These are phyloP conservation scores for Botrytis hyacinthi DNA, from an alignment of 2,329 filamentous ascomycete species.

Conservation along the genomic window DNA sequence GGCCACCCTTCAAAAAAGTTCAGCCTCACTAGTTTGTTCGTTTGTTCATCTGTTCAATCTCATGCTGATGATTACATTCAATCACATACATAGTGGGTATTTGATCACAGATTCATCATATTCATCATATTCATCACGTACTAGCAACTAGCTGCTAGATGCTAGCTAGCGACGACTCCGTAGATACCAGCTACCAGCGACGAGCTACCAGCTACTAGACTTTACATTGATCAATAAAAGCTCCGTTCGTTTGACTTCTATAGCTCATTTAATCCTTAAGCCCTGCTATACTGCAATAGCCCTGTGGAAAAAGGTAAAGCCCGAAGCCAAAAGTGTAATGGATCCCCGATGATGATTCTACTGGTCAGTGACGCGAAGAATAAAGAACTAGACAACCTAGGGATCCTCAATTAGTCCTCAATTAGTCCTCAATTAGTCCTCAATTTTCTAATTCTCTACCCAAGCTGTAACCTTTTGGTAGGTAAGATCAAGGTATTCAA, in stretches of 20 bases:
- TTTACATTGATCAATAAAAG: background rate
- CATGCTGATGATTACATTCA: background rate
- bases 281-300: background rate
- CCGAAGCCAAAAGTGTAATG: conserved; percentile 10
- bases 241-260: background rate
- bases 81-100: background rate
- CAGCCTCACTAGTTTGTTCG: background rate
- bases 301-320: background rate
- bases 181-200: too few relatives aligned
- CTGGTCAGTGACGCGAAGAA: background rate
- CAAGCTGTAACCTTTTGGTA: too few relatives aligned
- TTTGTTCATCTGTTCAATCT: background rate
- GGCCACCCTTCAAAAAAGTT: background rate
- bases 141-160: too few relatives aligned
- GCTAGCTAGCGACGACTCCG: too few relatives aligned
- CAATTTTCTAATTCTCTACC: too few relatives aligned
- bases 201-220: background rate
- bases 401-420: too few relatives aligned
- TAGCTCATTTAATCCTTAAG: background rate
- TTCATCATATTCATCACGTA: background rate
- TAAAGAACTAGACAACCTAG: too few relatives aligned
- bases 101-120: background rate
- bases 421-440: too few relatives aligned
- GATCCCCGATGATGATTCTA: background rate
- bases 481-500: background rate